These are phyloP conservation scores for Neonectria punicea DNA, from an alignment of 2,329 filamentous ascomycete genomes.

Conservation along the genomic window DNA sequence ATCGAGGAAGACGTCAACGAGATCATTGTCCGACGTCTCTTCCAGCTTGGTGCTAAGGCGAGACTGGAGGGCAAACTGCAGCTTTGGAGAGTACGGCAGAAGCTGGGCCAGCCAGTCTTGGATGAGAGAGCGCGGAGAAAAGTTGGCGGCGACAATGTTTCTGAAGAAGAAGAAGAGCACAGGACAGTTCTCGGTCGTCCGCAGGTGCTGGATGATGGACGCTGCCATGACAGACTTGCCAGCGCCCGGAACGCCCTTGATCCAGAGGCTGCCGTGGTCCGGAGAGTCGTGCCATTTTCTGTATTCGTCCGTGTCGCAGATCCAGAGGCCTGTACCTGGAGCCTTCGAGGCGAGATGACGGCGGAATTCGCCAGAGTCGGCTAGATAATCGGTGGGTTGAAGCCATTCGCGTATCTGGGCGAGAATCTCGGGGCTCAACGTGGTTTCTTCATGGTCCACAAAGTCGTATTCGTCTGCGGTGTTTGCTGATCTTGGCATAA, in stretches of 20 bases:
- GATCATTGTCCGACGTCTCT: constrained; percentile 36
- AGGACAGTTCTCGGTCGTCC: constrained; percentile 29
- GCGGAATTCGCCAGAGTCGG: constrained; percentile 41
- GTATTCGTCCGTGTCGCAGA: constrained; percentile 39
- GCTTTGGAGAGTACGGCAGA: constrained; percentile 30
- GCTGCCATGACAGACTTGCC: constrained; percentile 42
- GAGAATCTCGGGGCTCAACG: constrained; percentile 26
- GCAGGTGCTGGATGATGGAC: constrained; percentile 35
- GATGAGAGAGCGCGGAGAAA: constrained; percentile 34
- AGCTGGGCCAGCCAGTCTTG: constrained; percentile 41
- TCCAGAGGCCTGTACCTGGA: constrained; percentile 41
- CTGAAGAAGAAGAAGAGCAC: constrained; percentile 40
- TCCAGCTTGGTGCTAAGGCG: constrained; percentile 21
- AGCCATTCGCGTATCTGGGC: constrained; percentile 40
- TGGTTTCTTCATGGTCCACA: constrained; percentile 29
- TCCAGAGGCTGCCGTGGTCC: constrained; percentile 39
- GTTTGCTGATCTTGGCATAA: constrained; percentile 30
- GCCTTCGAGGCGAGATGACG: constrained; percentile 39
- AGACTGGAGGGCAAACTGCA: constrained; percentile 34
- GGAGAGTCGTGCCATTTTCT: constrained; percentile 36
- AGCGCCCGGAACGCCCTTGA: constrained; percentile 42
- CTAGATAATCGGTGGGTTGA: constrained; percentile 43
- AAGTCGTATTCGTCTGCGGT: constrained; percentile 36
- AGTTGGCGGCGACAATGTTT: constrained; percentile 38
- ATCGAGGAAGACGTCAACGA: constrained; percentile 34